Conservation (phyloP, 371 early-diverging fungal species). For the Gilbertella persicaria region DNA sequence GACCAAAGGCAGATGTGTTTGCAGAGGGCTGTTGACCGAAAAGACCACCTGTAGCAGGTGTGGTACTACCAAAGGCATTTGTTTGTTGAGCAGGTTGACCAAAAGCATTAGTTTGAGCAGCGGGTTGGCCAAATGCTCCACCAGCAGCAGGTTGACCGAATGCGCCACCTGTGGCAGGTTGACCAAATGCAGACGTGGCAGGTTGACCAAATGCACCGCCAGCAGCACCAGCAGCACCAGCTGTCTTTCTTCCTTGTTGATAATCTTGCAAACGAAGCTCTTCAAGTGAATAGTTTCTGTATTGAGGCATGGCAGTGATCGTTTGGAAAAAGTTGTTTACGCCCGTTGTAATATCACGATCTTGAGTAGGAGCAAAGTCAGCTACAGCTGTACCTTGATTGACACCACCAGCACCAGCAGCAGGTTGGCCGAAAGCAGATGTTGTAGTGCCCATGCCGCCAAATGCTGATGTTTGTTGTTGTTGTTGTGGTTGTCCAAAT, state of each 20-base stretch:
- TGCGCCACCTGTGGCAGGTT: slow-evolving; percentile 25
- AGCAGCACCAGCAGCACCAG: slow-evolving; percentile 41
- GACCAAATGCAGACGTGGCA: slow-evolving; percentile 50
- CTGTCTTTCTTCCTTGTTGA: slow-evolving; percentile 75
- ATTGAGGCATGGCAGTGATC: slow-evolving; percentile 91
- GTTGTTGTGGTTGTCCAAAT: slow-evolving; percentile 36
- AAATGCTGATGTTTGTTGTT: slow-evolving; percentile 33
- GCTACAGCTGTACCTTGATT: slow-evolving; percentile 81
- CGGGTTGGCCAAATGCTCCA: slow-evolving; percentile 28
- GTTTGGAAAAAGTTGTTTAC: slow-evolving; percentile 70
- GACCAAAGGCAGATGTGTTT: slow-evolving; percentile 38
- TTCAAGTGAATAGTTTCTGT: slow-evolving; percentile 84
- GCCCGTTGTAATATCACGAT: slow-evolving; percentile 64
- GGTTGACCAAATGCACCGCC: slow-evolving; percentile 38
- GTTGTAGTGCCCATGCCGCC: slow-evolving; percentile 28
- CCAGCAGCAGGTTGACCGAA: slow-evolving; percentile 31
- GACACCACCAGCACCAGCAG: slow-evolving; percentile 39
- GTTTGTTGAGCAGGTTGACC: slow-evolving; percentile 53
- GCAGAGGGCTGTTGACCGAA: slow-evolving; percentile 24
- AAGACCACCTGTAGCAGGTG: slow-evolving; percentile 11
- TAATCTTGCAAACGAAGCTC: slow-evolving; percentile 94
- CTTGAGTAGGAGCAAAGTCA: slow-evolving; percentile 64
- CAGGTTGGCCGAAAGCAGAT: slow-evolving; percentile 56
- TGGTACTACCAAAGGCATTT: slow-evolving; percentile 37
- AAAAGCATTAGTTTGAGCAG: slow-evolving; percentile 46